Percentiles rank a stretch among this genome's conserved stretches.
These are phyloP conservation scores for Ceratocystis papillata DNA, from an alignment of 2,329 filamentous ascomycete genomes.

Conservation along the genomic window DNA sequence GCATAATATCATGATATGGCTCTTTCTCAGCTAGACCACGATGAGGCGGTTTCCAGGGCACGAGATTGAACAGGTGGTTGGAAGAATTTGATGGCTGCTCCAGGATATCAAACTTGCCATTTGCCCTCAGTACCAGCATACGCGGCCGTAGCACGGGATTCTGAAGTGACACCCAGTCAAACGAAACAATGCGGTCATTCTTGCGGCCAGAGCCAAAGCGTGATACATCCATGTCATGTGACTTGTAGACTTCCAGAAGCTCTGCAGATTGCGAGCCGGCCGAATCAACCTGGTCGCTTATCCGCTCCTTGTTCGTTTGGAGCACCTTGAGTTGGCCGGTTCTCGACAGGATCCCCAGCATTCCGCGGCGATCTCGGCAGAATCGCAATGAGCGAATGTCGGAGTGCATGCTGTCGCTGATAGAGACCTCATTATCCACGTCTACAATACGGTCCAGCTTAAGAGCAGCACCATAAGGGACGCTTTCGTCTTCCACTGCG, in stretches of 20 bases:
- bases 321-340: slow-evolving; percentile 53
- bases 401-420: slow-evolving; percentile 46
- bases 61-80: slow-evolving; percentile 48
- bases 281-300: slow-evolving; percentile 28
- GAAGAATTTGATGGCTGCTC: slow-evolving; percentile 50
- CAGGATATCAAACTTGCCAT: slow-evolving; percentile 50
- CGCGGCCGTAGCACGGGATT: slow-evolving; percentile 46
- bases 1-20: slow-evolving; percentile 46
- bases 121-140: slow-evolving; percentile 49
- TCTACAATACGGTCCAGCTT: slow-evolving; percentile 48
- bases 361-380: slow-evolving; percentile 50
- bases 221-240: slow-evolving; percentile 51
- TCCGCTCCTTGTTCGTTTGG: slow-evolving; percentile 46
- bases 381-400: slow-evolving; percentile 53
- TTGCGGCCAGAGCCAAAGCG: slow-evolving; percentile 43
- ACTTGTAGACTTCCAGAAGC: slow-evolving; percentile 48
- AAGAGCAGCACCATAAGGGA: slow-evolving; percentile 53
- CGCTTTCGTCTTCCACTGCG: slow-evolving; percentile 48
- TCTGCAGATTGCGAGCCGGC: slow-evolving; percentile 37
- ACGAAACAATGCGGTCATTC: slow-evolving; percentile 53
- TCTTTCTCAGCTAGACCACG: slow-evolving; percentile 44
- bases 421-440: slow-evolving; percentile 41
- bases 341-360: slow-evolving; percentile 51
- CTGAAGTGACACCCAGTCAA: slow-evolving; percentile 54
- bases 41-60: slow-evolving; percentile 51